These are phyloP conservation scores for Trichoderma semiorbis DNA, from an alignment of 2,329 filamentous ascomycete species.

Conservation along the genomic window DNA sequence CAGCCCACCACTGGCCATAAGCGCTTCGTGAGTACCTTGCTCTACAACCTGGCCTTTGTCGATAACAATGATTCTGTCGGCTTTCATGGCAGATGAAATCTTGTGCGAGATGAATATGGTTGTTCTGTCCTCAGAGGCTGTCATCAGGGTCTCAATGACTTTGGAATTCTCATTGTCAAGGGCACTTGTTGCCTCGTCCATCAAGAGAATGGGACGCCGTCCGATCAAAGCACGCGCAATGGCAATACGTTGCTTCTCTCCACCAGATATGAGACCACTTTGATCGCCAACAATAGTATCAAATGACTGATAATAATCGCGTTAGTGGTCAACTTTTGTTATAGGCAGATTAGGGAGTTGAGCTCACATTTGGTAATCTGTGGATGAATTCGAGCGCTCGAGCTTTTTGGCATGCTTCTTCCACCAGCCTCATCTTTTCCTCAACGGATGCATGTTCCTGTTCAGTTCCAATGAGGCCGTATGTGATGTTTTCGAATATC, in stretches of 20 bases:
- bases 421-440: conserved; percentile 43
- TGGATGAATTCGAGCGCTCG: conserved; percentile 53
- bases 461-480: conserved; percentile 41
- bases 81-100: neutral
- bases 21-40: neutral
- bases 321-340: neutral
- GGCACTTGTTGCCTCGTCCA: neutral
- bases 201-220: neutral
- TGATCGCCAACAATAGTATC: conserved; percentile 61
- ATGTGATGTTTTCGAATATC: conserved; percentile 51
- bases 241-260: conserved; percentile 42
- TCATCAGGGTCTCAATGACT: neutral
- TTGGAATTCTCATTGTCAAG: neutral
- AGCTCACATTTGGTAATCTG: conserved; percentile 39
- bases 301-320: conserved; percentile 43
- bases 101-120: neutral
- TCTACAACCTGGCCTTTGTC: neutral
- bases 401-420: conserved; percentile 47
- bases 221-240: neutral
- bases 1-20: neutral
- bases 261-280: conserved; percentile 67
- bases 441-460: conserved; percentile 38
- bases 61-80: neutral
- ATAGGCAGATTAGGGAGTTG: neutral
- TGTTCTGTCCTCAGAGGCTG: neutral